Conservation (phyloP, 257 asterid species). For the Petrea volubilis region DNA sequence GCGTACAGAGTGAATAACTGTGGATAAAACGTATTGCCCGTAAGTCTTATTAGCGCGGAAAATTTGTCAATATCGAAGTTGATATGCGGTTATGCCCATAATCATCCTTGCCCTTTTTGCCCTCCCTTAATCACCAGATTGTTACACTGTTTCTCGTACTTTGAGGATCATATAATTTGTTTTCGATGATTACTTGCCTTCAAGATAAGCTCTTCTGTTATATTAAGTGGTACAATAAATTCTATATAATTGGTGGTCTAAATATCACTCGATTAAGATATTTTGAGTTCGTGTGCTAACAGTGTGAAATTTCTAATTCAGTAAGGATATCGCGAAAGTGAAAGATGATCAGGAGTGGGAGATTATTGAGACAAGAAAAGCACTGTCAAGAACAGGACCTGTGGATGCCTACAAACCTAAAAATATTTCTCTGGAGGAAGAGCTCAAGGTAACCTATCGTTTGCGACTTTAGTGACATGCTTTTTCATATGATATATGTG, state of each 20-base stretch:
- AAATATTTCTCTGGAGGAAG: conserved; percentile 78
- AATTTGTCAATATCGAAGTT: too few species aligned
- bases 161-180: conserved; percentile 1
- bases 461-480: too few species aligned
- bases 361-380: conserved; percentile 78
- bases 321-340: conserved; percentile 93
- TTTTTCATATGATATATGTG: not conserved
- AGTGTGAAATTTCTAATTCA: conserved; percentile 36
- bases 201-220: not conserved
- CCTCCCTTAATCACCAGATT: too few species aligned
- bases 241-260: not conserved
- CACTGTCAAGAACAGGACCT: conserved; percentile 84
- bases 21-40: too few species aligned
- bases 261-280: not conserved
- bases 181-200: not conserved
- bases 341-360: conserved; percentile 96
- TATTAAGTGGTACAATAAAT: not conserved
- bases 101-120: too few species aligned
- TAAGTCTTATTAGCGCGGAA: too few species aligned
- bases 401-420: conserved; percentile 78
- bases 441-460: conserved; percentile 62
- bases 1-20: too few species aligned
- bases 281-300: conserved; percentile 3
- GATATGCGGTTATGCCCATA: too few species aligned
- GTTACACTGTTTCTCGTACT: not conserved